Percentiles rank a stretch among this genome's conserved stretches.
phyloP scores from a whole-genome alignment of 208 protist genomes.

The Blastocrithidia nonstop region DNA sequence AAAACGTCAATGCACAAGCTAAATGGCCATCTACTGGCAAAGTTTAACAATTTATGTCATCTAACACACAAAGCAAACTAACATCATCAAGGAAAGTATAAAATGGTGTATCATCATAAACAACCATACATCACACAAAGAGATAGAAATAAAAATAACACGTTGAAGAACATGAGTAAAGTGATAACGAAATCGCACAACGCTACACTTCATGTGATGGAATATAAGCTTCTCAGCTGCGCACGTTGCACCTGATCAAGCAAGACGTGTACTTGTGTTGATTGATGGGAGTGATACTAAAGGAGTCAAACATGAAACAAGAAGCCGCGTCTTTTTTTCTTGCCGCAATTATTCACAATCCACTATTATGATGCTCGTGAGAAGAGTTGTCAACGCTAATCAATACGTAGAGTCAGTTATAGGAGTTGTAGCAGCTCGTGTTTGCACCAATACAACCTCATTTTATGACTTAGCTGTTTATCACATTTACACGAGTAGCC shows the following conservation, averaged over 20 bases:
- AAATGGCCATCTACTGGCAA: too few species aligned
- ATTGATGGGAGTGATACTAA: constrained; percentile 69
- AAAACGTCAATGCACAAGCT: too few species aligned
- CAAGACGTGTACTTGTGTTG: constrained; percentile 70
- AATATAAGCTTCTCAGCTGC: too few species aligned
- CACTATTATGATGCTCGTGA: constrained; percentile 72
- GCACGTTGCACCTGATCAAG: constrained; percentile 6
- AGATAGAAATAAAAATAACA: background rate
- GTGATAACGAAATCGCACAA: background rate
- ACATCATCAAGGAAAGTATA: too few species aligned
- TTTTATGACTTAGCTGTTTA: constrained; percentile 65
- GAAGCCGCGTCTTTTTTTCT: constrained; percentile 55
- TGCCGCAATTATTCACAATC: constrained; percentile 32
- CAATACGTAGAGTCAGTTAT: constrained; percentile 46
- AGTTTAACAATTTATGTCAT: too few species aligned
- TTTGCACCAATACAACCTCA: constrained; percentile 12
- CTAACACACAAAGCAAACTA: too few species aligned
- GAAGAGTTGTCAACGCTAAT: constrained; percentile 55
- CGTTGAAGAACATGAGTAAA: background rate
- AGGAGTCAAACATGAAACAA: constrained; percentile 54
- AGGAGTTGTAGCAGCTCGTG: constrained; percentile 30
- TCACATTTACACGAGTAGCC: constrained; percentile 30
- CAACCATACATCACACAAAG: background rate
- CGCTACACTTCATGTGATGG: background rate
- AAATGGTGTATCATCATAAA: background rate